These are phyloP conservation scores for Vitis hybrid DNA, from an alignment of 177 flowering plant genomes.

Conservation along the genomic window DNA sequence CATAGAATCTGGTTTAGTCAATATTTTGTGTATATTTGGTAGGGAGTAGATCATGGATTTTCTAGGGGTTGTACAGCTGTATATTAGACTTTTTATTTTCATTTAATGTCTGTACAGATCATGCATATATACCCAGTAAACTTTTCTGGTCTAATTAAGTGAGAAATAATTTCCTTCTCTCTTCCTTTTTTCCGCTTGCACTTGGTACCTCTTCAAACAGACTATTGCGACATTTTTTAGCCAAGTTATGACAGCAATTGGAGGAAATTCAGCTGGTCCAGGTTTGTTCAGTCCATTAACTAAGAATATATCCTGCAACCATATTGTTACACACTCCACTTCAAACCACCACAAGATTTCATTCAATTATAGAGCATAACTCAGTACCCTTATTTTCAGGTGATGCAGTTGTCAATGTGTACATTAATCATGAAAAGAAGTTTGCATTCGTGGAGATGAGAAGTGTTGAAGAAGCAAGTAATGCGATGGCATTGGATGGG, in stretches of 20 bases:
- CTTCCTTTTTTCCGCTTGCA: not conserved
- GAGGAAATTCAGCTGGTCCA: conserved; percentile 92
- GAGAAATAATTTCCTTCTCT: not conserved
- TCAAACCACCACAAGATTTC: not conserved
- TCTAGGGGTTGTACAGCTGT: no score
- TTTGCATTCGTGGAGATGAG: conserved; percentile 97
- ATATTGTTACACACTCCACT: no score
- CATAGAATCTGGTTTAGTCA: no score
- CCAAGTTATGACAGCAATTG: conserved; percentile 78
- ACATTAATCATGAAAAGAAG: conserved; percentile 91
- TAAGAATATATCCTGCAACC: no score
- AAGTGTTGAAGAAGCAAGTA: conserved; percentile 91
- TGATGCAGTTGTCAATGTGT: conserved; percentile 93
- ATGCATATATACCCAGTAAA: no score
- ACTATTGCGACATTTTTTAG: conserved; percentile 84
- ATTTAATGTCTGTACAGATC: no score
- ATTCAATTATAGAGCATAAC: not conserved
- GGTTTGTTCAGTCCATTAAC: conserved; percentile 31
- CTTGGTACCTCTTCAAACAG: conserved; percentile 36
- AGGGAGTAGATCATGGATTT: no score
- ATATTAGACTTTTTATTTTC: no score
- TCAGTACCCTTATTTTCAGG: conserved; percentile 39
- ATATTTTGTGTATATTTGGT: no score
- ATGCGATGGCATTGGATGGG: conserved; percentile 95
- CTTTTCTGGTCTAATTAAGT: not conserved